A percentile compares a stretch with the other conserved stretches of the same genome.
Conservation (phyloP, 768 basidiomycete genomes). For the Tylopilus sp. region DNA sequence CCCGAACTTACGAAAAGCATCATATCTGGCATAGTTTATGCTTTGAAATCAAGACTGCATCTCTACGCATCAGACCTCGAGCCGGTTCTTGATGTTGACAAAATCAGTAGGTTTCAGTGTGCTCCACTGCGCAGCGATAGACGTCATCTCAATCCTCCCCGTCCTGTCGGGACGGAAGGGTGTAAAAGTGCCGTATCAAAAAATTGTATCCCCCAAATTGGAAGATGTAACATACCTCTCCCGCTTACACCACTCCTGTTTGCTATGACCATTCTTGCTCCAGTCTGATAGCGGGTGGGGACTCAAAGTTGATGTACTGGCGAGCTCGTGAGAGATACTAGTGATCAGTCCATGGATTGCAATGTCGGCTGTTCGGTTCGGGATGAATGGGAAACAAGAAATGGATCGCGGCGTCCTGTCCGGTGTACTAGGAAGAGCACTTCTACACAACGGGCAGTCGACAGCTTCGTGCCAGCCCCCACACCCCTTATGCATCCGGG, state of each 20-base stretch:
- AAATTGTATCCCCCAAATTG: conserved; percentile 14
- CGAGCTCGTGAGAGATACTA: conserved; percentile 43
- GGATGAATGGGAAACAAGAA: conserved; percentile 59
- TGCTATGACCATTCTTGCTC: conserved; percentile 48
- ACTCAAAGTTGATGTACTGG: conserved; percentile 27
- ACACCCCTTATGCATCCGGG: conserved; percentile 58
- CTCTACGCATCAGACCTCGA: conserved; percentile 44
- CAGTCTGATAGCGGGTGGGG: conserved; percentile 43
- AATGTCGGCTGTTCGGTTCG: conserved; percentile 54
- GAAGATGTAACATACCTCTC: conserved; percentile 41
- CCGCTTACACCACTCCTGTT: conserved; percentile 57
- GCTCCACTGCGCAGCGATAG: conserved; percentile 47
- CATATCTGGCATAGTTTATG: conserved; percentile 21
- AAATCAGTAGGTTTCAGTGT: conserved; percentile 50
- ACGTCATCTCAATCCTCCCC: conserved; percentile 54
- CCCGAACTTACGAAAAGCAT: conserved; percentile 11
- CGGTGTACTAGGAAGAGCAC: conserved; percentile 47
- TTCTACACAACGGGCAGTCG: conserved; percentile 66
- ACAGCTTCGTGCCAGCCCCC: conserved; percentile 67
- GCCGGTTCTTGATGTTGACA: conserved; percentile 48
- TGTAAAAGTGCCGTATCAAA: conserved; percentile 7
- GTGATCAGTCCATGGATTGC: conserved; percentile 52
- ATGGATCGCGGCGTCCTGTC: conserved; percentile 48
- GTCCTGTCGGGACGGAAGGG: conserved; percentile 34
- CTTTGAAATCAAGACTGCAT: conserved; percentile 1